Percentiles rank a stretch among this genome's conserved stretches.
Conservation (phyloP, 2,329 filamentous ascomycete species). For the Phoma herbarum region DNA sequence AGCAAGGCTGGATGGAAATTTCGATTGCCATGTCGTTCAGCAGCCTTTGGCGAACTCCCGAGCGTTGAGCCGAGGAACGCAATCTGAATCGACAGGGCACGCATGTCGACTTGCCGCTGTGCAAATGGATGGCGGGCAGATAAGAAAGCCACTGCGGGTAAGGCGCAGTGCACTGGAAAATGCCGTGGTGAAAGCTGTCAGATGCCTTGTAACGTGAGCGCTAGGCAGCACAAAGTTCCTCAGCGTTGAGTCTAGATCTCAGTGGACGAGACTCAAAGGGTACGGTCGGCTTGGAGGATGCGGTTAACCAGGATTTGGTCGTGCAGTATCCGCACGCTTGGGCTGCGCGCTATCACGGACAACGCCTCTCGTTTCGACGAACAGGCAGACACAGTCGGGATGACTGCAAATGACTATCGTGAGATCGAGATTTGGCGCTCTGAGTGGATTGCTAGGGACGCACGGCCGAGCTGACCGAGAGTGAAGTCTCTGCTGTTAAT, state of each 20-base stretch:
- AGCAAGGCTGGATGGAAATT: background rate
- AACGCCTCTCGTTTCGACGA: conserved; percentile 5
- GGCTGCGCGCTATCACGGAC: conserved; percentile 17
- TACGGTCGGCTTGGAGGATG: conserved; percentile 15
- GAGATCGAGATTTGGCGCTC: background rate
- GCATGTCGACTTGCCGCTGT: background rate
- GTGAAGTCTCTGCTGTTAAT: conserved; percentile 8
- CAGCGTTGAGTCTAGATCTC: conserved; percentile 24
- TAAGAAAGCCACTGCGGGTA: conserved; percentile 25
- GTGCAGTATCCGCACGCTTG: conserved; percentile 20
- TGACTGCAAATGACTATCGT: background rate
- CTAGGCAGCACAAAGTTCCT: conserved; percentile 20
- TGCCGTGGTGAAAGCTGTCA: conserved; percentile 19
- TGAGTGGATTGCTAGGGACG: conserved; percentile 3
- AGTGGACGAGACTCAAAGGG: conserved; percentile 15
- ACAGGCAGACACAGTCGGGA: background rate
- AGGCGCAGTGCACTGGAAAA: conserved; percentile 19
- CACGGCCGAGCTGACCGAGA: background rate
- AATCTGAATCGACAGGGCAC: conserved; percentile 1
- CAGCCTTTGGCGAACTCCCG: background rate
- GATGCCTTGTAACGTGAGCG: conserved; percentile 18
- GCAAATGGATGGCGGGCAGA: conserved; percentile 10
- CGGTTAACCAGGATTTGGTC: conserved; percentile 20
- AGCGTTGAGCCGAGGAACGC: background rate
- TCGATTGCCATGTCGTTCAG: background rate